Conservation (phyloP, 2,329 filamentous ascomycete species). For the Fusarium euwallaceae region DNA sequence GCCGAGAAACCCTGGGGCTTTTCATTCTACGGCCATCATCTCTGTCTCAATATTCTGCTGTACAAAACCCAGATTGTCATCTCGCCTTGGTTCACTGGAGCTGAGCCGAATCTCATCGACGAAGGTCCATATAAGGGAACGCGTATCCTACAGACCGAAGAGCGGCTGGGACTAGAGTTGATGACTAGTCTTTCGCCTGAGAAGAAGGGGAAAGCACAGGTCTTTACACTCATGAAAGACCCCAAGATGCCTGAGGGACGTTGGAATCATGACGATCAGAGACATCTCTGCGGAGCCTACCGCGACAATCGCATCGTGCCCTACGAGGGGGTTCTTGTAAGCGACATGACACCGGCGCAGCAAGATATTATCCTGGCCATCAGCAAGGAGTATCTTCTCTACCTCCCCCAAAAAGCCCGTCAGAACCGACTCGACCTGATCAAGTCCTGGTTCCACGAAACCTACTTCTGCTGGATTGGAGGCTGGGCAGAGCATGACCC, state of each 20-base stretch:
- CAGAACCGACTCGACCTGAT: slow-evolving; percentile 67
- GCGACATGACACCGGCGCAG: slow-evolving; percentile 61
- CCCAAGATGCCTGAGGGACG: slow-evolving; percentile 74
- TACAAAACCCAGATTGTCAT: slow-evolving; percentile 74
- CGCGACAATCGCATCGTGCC: slow-evolving; percentile 80
- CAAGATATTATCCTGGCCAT: slow-evolving; percentile 70
- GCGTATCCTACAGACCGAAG: slow-evolving; percentile 75
- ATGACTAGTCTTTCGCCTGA: slow-evolving; percentile 70
- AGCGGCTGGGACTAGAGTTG: slow-evolving; percentile 71
- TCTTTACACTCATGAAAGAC: slow-evolving; percentile 72
- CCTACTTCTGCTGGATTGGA: slow-evolving; percentile 85
- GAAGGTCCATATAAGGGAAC: slow-evolving; percentile 67
- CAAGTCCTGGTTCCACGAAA: slow-evolving; percentile 71
- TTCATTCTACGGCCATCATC: slow-evolving; percentile 82
- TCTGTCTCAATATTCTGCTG: slow-evolving; percentile 80
- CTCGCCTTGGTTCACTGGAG: slow-evolving; percentile 73
- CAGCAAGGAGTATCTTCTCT: slow-evolving; percentile 74
- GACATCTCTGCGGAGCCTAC: slow-evolving; percentile 78
- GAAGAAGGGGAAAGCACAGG: slow-evolving; percentile 62
- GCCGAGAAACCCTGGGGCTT: slow-evolving; percentile 74
- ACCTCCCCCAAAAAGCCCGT: slow-evolving; percentile 72
- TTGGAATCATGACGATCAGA: slow-evolving; percentile 85
- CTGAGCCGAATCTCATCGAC: background rate
- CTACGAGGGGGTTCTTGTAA: slow-evolving; percentile 74
- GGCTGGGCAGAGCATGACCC: slow-evolving; percentile 64